phyloP scores from a whole-genome alignment of 805 yeast species.

The Hanseniaspora valbyensis region DNA sequence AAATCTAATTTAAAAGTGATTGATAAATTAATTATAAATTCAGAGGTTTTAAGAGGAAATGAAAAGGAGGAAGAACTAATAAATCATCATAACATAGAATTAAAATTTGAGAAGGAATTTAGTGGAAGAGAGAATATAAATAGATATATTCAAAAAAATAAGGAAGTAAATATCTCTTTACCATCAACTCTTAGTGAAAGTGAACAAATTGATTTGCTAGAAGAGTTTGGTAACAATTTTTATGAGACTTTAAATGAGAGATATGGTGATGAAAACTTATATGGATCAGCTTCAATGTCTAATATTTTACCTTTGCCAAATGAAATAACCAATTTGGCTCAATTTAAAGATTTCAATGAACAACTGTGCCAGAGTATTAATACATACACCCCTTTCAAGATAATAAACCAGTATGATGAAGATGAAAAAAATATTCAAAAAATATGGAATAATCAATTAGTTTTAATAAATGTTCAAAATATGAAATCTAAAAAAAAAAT shows the following conservation, averaged over 20 bases:
- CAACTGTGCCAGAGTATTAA: neutral
- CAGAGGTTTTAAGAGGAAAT: neutral
- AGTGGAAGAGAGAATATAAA: neutral
- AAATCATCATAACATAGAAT: neutral
- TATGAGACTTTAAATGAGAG: neutral
- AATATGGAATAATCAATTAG: constrained; percentile 1
- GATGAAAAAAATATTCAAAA: neutral
- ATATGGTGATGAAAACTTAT: neutral
- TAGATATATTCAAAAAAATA: neutral
- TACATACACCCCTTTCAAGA: neutral
- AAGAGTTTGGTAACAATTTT: neutral
- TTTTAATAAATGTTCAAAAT: neutral
- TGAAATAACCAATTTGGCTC: neutral
- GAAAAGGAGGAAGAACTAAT: neutral
- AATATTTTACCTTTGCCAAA: neutral
- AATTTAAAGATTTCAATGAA: neutral
- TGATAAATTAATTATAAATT: neutral
- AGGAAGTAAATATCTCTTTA: too few species aligned
- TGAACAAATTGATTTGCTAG: neutral
- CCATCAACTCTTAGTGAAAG: neutral
- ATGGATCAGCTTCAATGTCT: neutral
- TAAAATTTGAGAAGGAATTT: neutral
- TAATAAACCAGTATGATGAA: neutral
- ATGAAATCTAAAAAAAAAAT: neutral
- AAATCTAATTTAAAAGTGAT: neutral